Evolutionary conservation across 106 monocot species (phyloP), one percentile per base, ranked within the genome.

Genomic region (Dioscorea dumetorum): DNA sequence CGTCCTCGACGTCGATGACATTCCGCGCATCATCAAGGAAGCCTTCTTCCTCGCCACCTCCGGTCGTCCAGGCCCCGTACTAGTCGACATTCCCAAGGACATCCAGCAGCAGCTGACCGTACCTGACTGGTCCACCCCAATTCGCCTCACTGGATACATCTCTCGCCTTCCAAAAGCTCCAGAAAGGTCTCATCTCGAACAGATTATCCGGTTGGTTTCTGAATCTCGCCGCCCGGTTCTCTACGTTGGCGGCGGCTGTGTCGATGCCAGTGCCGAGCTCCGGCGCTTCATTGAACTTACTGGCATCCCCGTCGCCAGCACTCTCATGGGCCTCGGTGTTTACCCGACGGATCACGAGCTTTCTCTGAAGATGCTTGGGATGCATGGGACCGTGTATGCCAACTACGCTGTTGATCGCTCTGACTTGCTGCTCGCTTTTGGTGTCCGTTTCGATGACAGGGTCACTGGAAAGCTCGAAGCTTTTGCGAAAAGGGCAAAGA

Each of bases 371-470:
- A 95, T 95, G 95, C 78, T 95, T 18, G 95, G 95, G 18, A 91
- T 91, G 91, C 88, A 91, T 71, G 94, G 91, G 14, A 95, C 94
- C 0, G 91, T 95, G 10, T 91, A 87, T 56, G 90, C 94, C 0
- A 95, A 95, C 28, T 95, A 91, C 33, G 88, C 91, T 5, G 71
- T 95, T 18, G 95, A 95, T 49, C 70, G 81, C 24, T 80, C 87
- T 5, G 91, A 95, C 48, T 76, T 95, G 32, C 65, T 95, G 57
- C 80, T 95, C 48, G 95, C 95, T n/a, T 95, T 91, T 72, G 95
- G 95, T 1, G 95, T 95, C 54, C 63, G 95, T 70, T 95, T 95
- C 59, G 95, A 95, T 57, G 94, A 95, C 32, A 75, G 94, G 17
- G 94, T 95, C 22, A 95, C 94, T 1, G 91, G 94, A 24, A 91